Conservation (phyloP, 73 alveolate genomes). For the Stentor roeselii region DNA sequence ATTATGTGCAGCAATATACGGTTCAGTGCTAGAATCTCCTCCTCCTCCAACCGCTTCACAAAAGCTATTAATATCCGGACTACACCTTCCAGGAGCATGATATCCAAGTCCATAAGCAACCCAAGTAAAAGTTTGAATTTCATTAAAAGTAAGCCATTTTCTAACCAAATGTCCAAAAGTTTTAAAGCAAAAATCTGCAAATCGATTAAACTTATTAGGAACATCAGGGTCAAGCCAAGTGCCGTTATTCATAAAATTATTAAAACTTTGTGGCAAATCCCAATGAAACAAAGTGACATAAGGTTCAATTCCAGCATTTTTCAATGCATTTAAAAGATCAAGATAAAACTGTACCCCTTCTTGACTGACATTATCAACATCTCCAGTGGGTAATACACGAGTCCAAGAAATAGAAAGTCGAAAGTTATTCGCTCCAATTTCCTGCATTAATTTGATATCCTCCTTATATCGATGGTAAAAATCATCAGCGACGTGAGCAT, state of each 20-base stretch:
- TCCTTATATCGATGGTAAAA: conserved; percentile 46
- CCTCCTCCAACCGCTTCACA: conserved; percentile 41
- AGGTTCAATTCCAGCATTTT: too few species aligned
- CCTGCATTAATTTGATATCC: conserved; percentile 40
- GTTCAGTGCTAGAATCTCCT: conserved; percentile 37
- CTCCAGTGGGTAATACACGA: too few species aligned
- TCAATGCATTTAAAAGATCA: too few species aligned
- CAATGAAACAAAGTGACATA: too few species aligned
- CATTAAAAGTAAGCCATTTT: conserved; percentile 36
- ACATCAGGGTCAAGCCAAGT: too few species aligned
- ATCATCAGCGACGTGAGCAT: conserved; percentile 29
- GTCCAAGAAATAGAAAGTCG: too few species aligned
- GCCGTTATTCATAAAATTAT: too few species aligned
- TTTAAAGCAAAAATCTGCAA: background rate
- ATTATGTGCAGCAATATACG: conserved; percentile 37
- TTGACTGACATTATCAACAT: too few species aligned
- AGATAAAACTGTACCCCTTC: too few species aligned
- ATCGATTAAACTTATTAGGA: conserved; percentile 16
- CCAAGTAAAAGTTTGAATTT: conserved; percentile 41
- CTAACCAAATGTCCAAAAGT: background rate
- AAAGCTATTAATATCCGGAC: conserved; percentile 21
- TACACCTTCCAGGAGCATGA: conserved; percentile 44
- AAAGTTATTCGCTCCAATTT: conserved; percentile 9
- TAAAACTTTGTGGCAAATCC: too few species aligned
- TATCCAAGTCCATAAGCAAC: conserved; percentile 38